Percentiles rank a stretch among this genome's conserved stretches.
Evolutionary conservation across 768 basidiomycete species (phyloP).

Genomic region (Hericium coralloides): DNA sequence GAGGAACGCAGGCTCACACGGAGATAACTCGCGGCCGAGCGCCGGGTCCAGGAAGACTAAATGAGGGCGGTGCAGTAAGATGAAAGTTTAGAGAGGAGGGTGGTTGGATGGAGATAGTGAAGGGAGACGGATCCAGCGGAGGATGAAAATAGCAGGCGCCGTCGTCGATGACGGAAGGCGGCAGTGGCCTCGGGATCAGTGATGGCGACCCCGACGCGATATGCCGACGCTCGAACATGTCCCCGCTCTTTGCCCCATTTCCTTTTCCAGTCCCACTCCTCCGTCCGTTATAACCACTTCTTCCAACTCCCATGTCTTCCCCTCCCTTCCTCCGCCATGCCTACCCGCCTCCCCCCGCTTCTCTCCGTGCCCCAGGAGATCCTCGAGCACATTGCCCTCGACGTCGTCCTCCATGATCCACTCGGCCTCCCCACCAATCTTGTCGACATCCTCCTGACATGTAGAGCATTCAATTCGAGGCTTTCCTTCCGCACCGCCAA

Average conservation of each 20-base stretch:
- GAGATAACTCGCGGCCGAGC: no score
- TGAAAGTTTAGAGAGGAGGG: no score
- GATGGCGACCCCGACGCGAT: no score
- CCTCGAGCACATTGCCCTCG: conserved; percentile 43
- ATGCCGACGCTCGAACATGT: no score
- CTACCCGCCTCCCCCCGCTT: conserved; percentile 1
- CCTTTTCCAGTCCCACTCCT: background rate
- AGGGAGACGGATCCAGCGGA: no score
- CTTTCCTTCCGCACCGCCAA: conserved; percentile 26
- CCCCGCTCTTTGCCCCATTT: background rate
- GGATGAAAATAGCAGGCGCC: no score
- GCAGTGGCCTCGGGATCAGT: no score
- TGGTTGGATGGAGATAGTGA: no score
- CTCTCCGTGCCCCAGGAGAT: conserved; percentile 31
- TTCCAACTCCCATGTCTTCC: background rate
- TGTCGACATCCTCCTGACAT: conserved; percentile 40
- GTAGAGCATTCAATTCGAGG: conserved; percentile 26
- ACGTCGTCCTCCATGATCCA: conserved; percentile 30
- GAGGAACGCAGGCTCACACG: no score
- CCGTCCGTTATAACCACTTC: conserved; percentile 8
- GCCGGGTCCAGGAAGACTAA: no score
- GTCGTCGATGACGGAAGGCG: no score
- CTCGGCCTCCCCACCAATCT: conserved; percentile 40
- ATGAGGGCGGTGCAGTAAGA: no score
- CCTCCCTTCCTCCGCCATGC: conserved; percentile 2